Conservation (phyloP, 441 rosid genomes). For the Populus hybrid region DNA sequence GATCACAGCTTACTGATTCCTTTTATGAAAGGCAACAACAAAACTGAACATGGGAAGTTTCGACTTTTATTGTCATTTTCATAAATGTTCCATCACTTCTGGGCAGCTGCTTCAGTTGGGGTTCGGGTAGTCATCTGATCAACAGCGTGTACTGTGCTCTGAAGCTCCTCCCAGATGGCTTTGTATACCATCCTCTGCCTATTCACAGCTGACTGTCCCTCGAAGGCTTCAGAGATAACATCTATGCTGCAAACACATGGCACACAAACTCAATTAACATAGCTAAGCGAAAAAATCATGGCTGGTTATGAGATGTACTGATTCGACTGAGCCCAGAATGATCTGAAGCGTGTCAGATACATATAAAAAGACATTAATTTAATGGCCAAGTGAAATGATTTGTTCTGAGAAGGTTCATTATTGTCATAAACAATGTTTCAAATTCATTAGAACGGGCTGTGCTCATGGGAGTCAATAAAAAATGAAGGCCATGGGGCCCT, state of each 20-base stretch:
- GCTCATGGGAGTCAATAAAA: too few relatives aligned
- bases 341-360: too few relatives aligned
- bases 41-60: background rate
- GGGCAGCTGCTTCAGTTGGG: slow-evolving; percentile 59
- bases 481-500: too few relatives aligned
- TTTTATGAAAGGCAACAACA: background rate
- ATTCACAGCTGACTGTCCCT: slow-evolving; percentile 83
- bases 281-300: background rate
- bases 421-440: too few relatives aligned
- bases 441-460: too few relatives aligned
- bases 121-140: slow-evolving; percentile 92
- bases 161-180: slow-evolving; percentile 99
- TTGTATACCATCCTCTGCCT: slow-evolving; percentile 98
- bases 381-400: too few relatives aligned
- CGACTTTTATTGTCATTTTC: background rate
- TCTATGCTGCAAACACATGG: slow-evolving; percentile 60
- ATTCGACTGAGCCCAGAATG: too few relatives aligned
- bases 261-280: background rate
- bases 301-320: too few relatives aligned
- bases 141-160: slow-evolving; percentile 88
- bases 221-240: slow-evolving; percentile 74
- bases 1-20: background rate
- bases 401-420: too few relatives aligned
- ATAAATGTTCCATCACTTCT: slow-evolving; percentile 25
- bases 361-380: too few relatives aligned